Percentiles rank a stretch among this genome's conserved stretches.
phyloP scores from a whole-genome alignment of 2,329 filamentous ascomycete species.

The Exophiala spinifera region DNA sequence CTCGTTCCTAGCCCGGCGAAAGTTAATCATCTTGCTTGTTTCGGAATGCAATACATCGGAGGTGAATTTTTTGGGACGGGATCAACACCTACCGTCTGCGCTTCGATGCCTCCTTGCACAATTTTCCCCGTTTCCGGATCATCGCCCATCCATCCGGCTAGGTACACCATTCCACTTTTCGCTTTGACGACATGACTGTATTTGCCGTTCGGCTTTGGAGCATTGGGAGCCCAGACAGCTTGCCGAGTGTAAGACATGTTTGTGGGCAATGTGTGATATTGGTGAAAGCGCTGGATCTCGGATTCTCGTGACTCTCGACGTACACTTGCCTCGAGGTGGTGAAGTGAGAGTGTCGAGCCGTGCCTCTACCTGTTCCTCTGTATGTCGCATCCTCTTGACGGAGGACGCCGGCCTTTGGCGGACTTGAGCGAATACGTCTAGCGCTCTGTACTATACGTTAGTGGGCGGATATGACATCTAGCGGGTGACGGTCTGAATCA shows the following conservation, averaged over 20 bases:
- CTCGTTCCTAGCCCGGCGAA: constrained; percentile 1
- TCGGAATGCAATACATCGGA: too few relatives aligned
- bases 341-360: background rate
- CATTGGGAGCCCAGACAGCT: background rate
- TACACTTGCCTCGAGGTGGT: background rate
- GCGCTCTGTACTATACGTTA: too few relatives aligned
- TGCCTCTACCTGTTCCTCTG: background rate
- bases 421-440: background rate
- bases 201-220: constrained; percentile 1
- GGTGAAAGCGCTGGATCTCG: background rate
- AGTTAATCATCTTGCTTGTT: background rate
- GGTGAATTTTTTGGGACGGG: too few relatives aligned
- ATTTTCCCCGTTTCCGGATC: constrained; percentile 1
- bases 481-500: too few relatives aligned
- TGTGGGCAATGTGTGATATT: too few relatives aligned
- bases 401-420: background rate
- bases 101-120: constrained; percentile 1
- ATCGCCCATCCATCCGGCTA: constrained; percentile 1
- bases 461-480: too few relatives aligned
- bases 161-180: constrained; percentile 1
- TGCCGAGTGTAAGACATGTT: background rate
- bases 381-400: background rate
- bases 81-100: constrained; percentile 7
- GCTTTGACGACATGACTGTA: constrained; percentile 1
- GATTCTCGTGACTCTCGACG: background rate